Base-by-base conservation (phyloP, 1,139 yeast species). In the Suhomyces chickasaworum region DNA sequence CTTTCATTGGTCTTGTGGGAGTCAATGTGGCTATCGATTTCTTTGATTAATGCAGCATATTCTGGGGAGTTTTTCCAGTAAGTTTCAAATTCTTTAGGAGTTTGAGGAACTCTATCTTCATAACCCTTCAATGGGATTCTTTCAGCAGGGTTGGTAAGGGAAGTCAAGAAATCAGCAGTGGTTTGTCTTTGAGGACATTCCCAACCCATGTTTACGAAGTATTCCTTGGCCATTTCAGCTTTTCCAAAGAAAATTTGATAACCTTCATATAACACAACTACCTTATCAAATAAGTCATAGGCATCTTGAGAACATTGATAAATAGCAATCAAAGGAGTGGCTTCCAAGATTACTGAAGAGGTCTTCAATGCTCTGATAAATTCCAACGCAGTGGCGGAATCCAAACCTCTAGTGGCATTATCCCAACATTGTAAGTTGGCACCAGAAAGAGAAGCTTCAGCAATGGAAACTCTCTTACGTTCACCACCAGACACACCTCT, bases 51-150 rank as follows among this genome's bases (percentile, higher is more conserved):
- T 3, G 61, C 60, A 9, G 62, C 53, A 57, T 73, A 81, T 44
- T 82, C 80, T 1, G 73, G 70, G 2, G 91, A 84, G n/a, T 69
- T 65, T 49, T 68, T 68, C 95, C 95, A 88, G 58, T 75, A 75
- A 2, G 65, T 65, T 52, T 82, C 86, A 58, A 87, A 87, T 57
- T 88, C 95, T 40, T 70, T 74, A 1, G 91, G 78, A 3, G 88
- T 82, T 50, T 77, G 69, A 30, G 96, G 96, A 23, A 84, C 90
- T 48, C 66, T 72, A 45, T 69, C 55, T 59, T 86, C 95, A 53
- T 52, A 77, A 1, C 86, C 86, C 5, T 67, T 60, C 51, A 65
- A 66, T 10, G 73, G 64, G n/a, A 64, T 48, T 60, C 84, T 71
- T 54, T 73, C 79, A 5, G 69, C 64, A 12, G 82, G 81, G 58